A percentile compares a stretch with the other conserved stretches of the same genome.
phyloP scores from a whole-genome alignment of 169 alveolate genomes.

The Perkinsus chesapeaki region DNA sequence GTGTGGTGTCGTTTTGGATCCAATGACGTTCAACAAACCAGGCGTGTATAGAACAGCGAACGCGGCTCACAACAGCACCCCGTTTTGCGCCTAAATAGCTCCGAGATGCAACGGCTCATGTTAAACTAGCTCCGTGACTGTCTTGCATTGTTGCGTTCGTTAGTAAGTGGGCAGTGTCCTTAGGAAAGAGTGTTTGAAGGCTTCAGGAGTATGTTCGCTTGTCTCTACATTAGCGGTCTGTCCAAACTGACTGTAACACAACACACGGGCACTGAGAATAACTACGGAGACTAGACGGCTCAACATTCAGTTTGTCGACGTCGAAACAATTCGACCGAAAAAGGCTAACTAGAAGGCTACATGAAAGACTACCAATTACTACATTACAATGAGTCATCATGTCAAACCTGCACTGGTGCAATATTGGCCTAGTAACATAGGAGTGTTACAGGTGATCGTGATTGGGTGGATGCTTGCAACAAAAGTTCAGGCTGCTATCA shows the following conservation, averaged over 20 bases:
- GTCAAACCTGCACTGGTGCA: not conserved
- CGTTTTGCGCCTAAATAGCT: not conserved
- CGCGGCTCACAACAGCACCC: not conserved
- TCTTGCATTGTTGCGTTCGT: no score
- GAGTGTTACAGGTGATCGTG: not conserved
- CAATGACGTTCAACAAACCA: not conserved
- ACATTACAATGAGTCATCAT: not conserved
- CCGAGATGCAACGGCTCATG: no score
- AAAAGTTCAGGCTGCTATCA: not conserved
- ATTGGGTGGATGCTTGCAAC: not conserved
- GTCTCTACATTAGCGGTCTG: no score
- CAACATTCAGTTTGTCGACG: no score
- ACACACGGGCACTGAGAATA: no score
- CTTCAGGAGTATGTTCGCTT: no score
- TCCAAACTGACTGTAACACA: no score
- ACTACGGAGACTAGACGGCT: no score
- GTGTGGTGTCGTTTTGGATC: not conserved
- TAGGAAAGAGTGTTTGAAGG: no score
- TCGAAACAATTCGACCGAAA: not conserved
- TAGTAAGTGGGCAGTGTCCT: no score
- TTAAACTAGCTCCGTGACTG: no score
- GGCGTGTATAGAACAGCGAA: not conserved
- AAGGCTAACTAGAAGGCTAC: not conserved
- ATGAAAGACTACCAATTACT: not conserved
- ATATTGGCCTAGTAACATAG: not conserved